These are phyloP conservation scores for Eucalyptus globulus DNA, from an alignment of 345 rosid species.

Conservation along the genomic window DNA sequence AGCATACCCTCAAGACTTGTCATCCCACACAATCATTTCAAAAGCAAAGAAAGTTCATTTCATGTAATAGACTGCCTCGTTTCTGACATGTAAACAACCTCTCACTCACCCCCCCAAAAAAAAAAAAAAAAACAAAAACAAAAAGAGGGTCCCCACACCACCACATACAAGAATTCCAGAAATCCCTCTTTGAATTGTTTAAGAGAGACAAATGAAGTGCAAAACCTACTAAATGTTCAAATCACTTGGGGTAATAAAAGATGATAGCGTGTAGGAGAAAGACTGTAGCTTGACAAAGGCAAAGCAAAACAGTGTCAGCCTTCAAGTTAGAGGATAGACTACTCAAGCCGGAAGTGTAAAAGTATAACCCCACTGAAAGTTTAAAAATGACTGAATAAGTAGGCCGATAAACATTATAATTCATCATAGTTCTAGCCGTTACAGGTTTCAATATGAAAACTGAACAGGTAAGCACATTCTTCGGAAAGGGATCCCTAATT, in stretches of 20 bases:
- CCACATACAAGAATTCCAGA: not conserved
- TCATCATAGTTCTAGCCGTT: not conserved
- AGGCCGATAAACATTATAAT: not conserved
- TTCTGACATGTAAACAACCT: no score
- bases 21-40: no score
- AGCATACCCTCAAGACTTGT: no score
- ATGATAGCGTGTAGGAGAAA: not conserved
- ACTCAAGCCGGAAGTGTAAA: not conserved
- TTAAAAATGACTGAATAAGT: not conserved
- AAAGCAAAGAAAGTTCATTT: no score
- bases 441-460: not conserved
- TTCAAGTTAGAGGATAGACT: not conserved
- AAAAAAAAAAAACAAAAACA: no score
- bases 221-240: not conserved
- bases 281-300: not conserved
- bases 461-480: not conserved
- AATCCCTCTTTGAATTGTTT: not conserved
- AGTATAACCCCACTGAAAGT: not conserved
- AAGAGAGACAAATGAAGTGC: not conserved
- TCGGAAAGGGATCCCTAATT: no score
- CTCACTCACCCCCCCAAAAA: no score
- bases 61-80: no score
- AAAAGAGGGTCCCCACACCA: not conserved
- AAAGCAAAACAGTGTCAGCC: not conserved
- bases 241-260: not conserved